phyloP scores from a whole-genome alignment of 73 alveolate species.

The Paramecium caudatum region DNA sequence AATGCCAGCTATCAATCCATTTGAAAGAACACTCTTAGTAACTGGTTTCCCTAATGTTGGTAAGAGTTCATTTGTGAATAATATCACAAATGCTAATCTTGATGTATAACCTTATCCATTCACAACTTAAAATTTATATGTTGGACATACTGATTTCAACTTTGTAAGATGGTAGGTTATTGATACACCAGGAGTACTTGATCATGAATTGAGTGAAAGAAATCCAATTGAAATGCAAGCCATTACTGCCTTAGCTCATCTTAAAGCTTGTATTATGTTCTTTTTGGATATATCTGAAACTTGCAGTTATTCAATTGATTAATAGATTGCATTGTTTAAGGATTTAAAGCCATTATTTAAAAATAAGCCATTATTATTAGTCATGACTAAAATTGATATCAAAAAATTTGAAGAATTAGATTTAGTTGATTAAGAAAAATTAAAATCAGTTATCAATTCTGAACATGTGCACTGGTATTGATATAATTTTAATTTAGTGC shows the following conservation, averaged over 20 bases:
- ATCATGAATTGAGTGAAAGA: slow-evolving; percentile 98
- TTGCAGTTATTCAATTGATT: slow-evolving; percentile 93
- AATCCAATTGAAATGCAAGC: slow-evolving; percentile 99
- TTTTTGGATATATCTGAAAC: slow-evolving; percentile 99
- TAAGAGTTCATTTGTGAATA: slow-evolving; percentile 98
- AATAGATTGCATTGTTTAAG: slow-evolving; percentile 94
- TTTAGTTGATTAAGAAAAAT: slow-evolving; percentile 80
- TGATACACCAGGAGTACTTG: slow-evolving; percentile 99
- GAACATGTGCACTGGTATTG: slow-evolving; percentile 87
- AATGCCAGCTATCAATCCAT: slow-evolving; percentile 99
- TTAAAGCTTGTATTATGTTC: slow-evolving; percentile 96
- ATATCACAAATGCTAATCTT: slow-evolving; percentile 94
- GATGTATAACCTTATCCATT: slow-evolving; percentile 98
- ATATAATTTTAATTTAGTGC: not conserved
- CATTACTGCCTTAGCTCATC: slow-evolving; percentile 99
- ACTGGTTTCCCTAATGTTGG: slow-evolving; percentile 99
- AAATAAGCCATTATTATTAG: slow-evolving; percentile 98
- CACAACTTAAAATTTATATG: slow-evolving; percentile 99
- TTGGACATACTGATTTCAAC: slow-evolving; percentile 99
- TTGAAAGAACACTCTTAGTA: slow-evolving; percentile 93
- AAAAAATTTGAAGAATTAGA: slow-evolving; percentile 88
- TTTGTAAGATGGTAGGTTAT: slow-evolving; percentile 98
- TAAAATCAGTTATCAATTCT: slow-evolving; percentile 89
- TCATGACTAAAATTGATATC: slow-evolving; percentile 95
- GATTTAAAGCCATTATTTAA: slow-evolving; percentile 97